Percentiles rank a stretch among this genome's conserved stretches.
phyloP scores from a whole-genome alignment of 805 yeast species.

The Torulaspora gathmanii region DNA sequence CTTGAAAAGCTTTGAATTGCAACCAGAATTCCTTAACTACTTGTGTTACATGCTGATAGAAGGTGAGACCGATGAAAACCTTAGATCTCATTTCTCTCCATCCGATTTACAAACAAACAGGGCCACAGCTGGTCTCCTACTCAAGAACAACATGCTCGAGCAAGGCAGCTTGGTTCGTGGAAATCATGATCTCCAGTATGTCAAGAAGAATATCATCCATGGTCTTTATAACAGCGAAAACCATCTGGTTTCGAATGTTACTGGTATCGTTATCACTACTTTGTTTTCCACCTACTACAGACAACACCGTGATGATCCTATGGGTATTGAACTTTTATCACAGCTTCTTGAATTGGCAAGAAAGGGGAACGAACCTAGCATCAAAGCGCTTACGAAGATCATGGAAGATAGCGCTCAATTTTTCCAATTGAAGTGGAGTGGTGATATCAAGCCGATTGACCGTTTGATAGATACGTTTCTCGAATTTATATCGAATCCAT shows the following conservation, averaged over 20 bases:
- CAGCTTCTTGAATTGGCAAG: conserved; percentile 59
- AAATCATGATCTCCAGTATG: conserved; percentile 39
- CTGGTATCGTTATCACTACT: conserved; percentile 87
- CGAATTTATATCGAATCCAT: conserved; percentile 41
- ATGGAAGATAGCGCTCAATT: conserved; percentile 78
- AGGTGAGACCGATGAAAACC: conserved; percentile 43
- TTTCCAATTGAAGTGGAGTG: conserved; percentile 61
- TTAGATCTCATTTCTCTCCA: conserved; percentile 19
- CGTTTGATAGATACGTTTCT: conserved; percentile 64
- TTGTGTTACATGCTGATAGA: conserved; percentile 66
- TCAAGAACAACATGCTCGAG: conserved; percentile 69
- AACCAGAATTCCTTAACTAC: conserved; percentile 79
- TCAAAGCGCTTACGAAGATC: conserved; percentile 76
- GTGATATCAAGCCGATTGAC: conserved; percentile 54
- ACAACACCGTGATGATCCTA: conserved; percentile 36
- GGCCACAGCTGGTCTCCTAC: conserved; percentile 82
- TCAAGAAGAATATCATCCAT: conserved; percentile 41
- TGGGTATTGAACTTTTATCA: conserved; percentile 64
- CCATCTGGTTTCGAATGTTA: conserved; percentile 67
- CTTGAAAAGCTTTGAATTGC: conserved; percentile 59
- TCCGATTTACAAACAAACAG: conserved; percentile 39
- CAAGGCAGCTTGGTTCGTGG: conserved; percentile 33
- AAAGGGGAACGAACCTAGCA: conserved; percentile 40
- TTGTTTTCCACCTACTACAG: conserved; percentile 52
- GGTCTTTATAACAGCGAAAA: conserved; percentile 36